These are phyloP conservation scores for Leccinum subgranulosum DNA, from an alignment of 768 basidiomycete species.

Conservation along the genomic window DNA sequence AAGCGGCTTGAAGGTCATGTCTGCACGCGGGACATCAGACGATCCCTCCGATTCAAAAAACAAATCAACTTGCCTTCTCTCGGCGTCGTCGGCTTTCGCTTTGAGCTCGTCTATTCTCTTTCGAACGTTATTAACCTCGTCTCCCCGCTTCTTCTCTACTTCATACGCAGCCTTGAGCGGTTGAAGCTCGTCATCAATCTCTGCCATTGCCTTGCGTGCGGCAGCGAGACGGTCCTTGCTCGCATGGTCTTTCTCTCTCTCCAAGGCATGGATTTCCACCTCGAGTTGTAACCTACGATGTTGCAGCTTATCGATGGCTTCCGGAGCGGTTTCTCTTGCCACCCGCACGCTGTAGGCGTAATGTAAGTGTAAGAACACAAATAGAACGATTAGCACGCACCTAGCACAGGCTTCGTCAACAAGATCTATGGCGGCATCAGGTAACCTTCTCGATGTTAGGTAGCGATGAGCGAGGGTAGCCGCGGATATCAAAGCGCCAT, in stretches of 20 bases:
- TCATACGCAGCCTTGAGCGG: slow-evolving; percentile 87
- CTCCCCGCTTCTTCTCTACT: slow-evolving; percentile 76
- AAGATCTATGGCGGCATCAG: slow-evolving; percentile 87
- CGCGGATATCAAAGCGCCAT: slow-evolving; percentile 84
- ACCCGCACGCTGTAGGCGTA: slow-evolving; percentile 67
- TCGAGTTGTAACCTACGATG: slow-evolving; percentile 87
- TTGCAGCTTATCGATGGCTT: slow-evolving; percentile 89
- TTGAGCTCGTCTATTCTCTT: slow-evolving; percentile 87
- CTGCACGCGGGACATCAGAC: slow-evolving; percentile 28
- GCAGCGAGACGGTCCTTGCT: slow-evolving; percentile 77
- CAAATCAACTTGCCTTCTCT: slow-evolving; percentile 57
- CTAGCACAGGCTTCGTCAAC: slow-evolving; percentile 91
- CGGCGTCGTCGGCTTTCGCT: slow-evolving; percentile 91
- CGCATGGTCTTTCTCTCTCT: slow-evolving; percentile 86
- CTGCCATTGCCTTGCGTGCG: slow-evolving; percentile 76
- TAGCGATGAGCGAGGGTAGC: slow-evolving; percentile 93
- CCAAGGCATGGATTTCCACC: slow-evolving; percentile 92
- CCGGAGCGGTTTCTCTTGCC: slow-evolving; percentile 91
- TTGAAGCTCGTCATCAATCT: slow-evolving; percentile 79
- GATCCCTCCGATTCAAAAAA: background rate
- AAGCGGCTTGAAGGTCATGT: slow-evolving; percentile 72
- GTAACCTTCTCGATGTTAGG: slow-evolving; percentile 73
- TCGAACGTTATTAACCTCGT: slow-evolving; percentile 74
- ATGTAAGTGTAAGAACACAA: background rate
- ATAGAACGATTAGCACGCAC: slow-evolving; percentile 36